These are phyloP conservation scores for Coix lacrymajobi DNA, from an alignment of 176 grass and related monocot species.

Conservation along the genomic window DNA sequence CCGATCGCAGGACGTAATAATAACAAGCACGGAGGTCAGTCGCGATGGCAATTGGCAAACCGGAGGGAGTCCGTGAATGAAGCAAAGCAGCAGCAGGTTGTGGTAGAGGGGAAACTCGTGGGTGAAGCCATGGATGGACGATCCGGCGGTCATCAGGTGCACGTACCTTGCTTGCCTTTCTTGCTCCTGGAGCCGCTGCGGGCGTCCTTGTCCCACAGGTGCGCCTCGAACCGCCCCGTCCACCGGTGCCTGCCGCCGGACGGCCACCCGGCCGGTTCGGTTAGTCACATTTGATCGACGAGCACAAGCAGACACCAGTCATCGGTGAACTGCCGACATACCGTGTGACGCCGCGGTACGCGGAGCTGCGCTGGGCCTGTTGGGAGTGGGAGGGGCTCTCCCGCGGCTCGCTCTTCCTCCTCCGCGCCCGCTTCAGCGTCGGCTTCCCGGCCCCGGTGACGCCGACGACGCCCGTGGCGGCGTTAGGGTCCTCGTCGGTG, in stretches of 20 bases:
- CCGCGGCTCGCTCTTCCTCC: slow-evolving; percentile 44
- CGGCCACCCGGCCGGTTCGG: background rate
- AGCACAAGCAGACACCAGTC: too few relatives aligned
- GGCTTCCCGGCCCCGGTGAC: background rate
- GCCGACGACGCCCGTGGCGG: background rate
- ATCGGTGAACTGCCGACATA: too few relatives aligned
- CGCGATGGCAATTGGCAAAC: too few relatives aligned
- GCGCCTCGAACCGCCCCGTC: slow-evolving; percentile 91
- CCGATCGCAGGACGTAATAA: background rate
- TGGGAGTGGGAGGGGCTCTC: slow-evolving; percentile 37
- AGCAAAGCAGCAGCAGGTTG: too few relatives aligned
- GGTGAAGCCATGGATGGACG: too few relatives aligned
- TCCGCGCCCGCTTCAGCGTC: slow-evolving; percentile 44
- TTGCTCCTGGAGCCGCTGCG: slow-evolving; percentile 56
- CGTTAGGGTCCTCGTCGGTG: background rate
- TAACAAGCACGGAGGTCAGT: background rate
- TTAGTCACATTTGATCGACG: background rate
- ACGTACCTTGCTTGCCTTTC: slow-evolving; percentile 82
- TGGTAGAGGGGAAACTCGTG: too few relatives aligned
- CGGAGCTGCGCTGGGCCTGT: slow-evolving; percentile 76
- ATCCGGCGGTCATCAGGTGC: too few relatives aligned
- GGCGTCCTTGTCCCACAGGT: slow-evolving; percentile 82
- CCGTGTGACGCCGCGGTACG: slow-evolving; percentile 70
- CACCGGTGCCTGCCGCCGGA: slow-evolving; percentile 65
- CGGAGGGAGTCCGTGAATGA: background rate